Evolutionary conservation across 495 filamentous ascomycete genomes (phyloP).

Genomic region (Penicillium silybi): DNA sequence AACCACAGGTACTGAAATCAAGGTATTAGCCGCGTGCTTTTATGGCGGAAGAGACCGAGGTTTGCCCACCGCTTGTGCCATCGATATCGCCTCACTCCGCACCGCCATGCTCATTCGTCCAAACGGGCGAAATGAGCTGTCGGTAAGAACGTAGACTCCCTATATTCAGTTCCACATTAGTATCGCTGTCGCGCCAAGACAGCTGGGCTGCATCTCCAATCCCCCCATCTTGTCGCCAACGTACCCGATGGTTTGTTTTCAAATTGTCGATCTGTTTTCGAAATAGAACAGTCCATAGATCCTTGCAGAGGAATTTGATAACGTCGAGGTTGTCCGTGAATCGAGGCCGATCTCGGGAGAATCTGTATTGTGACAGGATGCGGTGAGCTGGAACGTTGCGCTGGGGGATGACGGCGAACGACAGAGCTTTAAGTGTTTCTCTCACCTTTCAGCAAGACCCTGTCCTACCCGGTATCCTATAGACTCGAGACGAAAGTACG

Average conservation of each 20-base stretch:
- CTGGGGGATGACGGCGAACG: not conserved
- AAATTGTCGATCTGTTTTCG: conserved; percentile 97
- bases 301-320: conserved; percentile 98
- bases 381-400: not conserved
- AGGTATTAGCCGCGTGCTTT: not conserved
- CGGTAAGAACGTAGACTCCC: conserved; percentile 95
- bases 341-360: conserved; percentile 80
- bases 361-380: conserved; percentile 46
- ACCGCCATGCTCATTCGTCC: conserved; percentile 77
- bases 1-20: conserved; percentile 79
- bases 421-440: conserved; percentile 4
- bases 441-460: conserved; percentile 86
- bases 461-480: conserved; percentile 90
- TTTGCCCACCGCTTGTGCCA: conserved; percentile 73
- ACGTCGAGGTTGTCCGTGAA: conserved; percentile 84
- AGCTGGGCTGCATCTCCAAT: not conserved
- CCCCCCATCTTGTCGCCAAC: conserved; percentile 7
- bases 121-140: conserved; percentile 88
- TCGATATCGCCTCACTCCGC: conserved; percentile 62
- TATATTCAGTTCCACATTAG: conserved; percentile 27
- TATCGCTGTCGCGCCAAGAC: not conserved
- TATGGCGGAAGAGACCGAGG: not conserved
- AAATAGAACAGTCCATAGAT: conserved; percentile 91
- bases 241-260: conserved; percentile 92
- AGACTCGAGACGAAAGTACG: conserved; percentile 77